phyloP scores from a whole-genome alignment of 2,329 filamentous ascomycete species.

The Clonostachys sp. region DNA sequence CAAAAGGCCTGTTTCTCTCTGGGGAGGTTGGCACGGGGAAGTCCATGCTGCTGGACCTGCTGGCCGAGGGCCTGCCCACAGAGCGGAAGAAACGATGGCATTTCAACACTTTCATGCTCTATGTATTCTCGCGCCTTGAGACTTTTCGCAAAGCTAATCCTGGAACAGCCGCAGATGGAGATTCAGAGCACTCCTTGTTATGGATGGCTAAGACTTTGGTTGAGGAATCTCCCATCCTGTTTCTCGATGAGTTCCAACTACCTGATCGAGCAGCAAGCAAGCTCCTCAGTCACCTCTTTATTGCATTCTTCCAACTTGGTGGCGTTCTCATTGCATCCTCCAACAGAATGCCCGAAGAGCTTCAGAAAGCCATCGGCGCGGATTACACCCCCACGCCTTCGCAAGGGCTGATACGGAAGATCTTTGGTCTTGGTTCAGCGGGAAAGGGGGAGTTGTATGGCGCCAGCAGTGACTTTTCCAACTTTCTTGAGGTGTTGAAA shows the following conservation, averaged over 20 bases:
- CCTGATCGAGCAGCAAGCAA: conserved; percentile 75
- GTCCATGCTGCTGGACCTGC: conserved; percentile 77
- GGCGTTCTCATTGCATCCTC: conserved; percentile 77
- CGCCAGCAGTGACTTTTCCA: conserved; percentile 66
- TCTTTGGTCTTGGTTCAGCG: conserved; percentile 32
- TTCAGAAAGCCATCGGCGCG: conserved; percentile 69
- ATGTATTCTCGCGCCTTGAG: conserved; percentile 69
- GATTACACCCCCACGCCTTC: conserved; percentile 57
- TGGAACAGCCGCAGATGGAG: conserved; percentile 5
- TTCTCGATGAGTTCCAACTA: conserved; percentile 80
- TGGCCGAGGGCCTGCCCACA: conserved; percentile 74
- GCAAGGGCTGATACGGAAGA: conserved; percentile 43
- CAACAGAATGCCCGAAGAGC: conserved; percentile 79
- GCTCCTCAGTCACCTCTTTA: conserved; percentile 74
- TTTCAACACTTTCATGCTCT: conserved; percentile 83
- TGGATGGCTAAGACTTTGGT: conserved; percentile 74
- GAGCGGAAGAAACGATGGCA: conserved; percentile 72
- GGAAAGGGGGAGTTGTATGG: conserved; percentile 47
- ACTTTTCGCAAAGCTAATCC: conserved; percentile 42
- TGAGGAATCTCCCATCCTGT: conserved; percentile 69
- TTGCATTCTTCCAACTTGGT: conserved; percentile 75
- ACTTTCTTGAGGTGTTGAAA: conserved; percentile 71
- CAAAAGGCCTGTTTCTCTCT: conserved; percentile 70
- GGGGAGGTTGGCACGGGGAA: conserved; percentile 82
- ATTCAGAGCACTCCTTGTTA: conserved; percentile 60